Conservation (phyloP, 352 stramenopile genomes). For the Globisporangium rhizosaccharum region DNA sequence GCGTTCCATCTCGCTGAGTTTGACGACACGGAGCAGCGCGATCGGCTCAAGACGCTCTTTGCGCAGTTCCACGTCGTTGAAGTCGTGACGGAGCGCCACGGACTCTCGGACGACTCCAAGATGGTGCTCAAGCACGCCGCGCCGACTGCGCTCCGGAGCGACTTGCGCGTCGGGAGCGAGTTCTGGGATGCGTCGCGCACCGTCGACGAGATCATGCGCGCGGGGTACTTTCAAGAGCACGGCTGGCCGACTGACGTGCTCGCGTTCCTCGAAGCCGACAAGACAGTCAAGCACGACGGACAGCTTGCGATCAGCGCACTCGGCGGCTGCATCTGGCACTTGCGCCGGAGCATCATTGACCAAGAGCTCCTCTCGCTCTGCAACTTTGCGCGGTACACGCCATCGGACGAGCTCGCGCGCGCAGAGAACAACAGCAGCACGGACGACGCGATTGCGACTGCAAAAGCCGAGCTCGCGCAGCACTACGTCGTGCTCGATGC, state of each 20-base stretch:
- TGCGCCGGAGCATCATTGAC: slow-evolving; percentile 78
- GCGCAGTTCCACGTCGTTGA: slow-evolving; percentile 84
- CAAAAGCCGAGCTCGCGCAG: slow-evolving; percentile 58
- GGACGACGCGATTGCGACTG: slow-evolving; percentile 11
- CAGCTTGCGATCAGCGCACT: slow-evolving; percentile 65
- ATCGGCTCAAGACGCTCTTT: slow-evolving; percentile 95
- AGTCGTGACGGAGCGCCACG: slow-evolving; percentile 72
- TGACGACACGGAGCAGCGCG: slow-evolving; percentile 93
- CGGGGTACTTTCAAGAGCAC: slow-evolving; percentile 84
- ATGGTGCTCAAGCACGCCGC: slow-evolving; percentile 71
- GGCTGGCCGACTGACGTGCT: slow-evolving; percentile 59
- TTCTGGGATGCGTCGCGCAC: slow-evolving; percentile 91
- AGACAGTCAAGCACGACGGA: slow-evolving; percentile 50
- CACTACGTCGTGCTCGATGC: slow-evolving; percentile 94
- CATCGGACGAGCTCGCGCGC: slow-evolving; percentile 57
- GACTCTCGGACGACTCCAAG: slow-evolving; percentile 59
- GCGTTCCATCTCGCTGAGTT: slow-evolving; percentile 96
- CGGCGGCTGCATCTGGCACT: slow-evolving; percentile 73
- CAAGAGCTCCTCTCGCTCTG: slow-evolving; percentile 73
- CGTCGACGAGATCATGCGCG: slow-evolving; percentile 86
- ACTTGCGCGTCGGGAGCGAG: slow-evolving; percentile 58
- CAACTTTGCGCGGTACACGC: slow-evolving; percentile 78
- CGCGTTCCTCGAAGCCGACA: slow-evolving; percentile 65
- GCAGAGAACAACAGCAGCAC: neutral
- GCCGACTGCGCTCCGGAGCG: slow-evolving; percentile 52